phyloP scores from a whole-genome alignment of 306 rosid genomes.

The Rosa multiflora region DNA sequence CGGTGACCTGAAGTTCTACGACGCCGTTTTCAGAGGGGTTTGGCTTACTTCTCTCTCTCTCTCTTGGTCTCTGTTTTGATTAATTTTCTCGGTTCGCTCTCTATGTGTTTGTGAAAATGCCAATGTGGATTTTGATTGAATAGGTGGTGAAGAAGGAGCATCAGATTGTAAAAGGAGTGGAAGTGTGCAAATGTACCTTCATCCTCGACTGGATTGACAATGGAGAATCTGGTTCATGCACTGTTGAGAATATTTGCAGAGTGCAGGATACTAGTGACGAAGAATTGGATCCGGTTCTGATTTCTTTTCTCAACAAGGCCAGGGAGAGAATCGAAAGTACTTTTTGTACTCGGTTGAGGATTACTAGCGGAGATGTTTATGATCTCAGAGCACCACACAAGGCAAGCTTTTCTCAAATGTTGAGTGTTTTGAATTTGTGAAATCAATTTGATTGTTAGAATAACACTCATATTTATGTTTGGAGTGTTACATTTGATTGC shows the following conservation, averaged over 20 bases:
- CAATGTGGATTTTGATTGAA: not conserved
- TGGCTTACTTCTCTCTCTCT: not conserved
- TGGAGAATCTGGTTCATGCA: not conserved
- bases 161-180: not conserved
- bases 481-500: not conserved
- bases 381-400: not conserved
- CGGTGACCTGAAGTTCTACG: not conserved
- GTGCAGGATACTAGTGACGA: not conserved
- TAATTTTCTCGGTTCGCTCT: not conserved
- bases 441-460: not conserved
- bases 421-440: too few relatives aligned
- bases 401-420: not conserved
- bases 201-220: not conserved
- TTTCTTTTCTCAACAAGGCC: not conserved
- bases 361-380: not conserved
- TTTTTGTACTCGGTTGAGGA: not conserved
- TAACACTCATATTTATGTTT: not conserved
- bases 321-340: not conserved
- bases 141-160: not conserved
- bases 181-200: not conserved
- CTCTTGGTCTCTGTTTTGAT: not conserved
- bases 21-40: not conserved
- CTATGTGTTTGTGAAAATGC: not conserved
- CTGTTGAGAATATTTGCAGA: not conserved
- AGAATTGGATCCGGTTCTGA: not conserved